Percentiles rank a stretch among this genome's conserved stretches.
Evolutionary conservation across 192 early-diverging fungal genomes (phyloP).

Genomic region (Backusella westeae): DNA sequence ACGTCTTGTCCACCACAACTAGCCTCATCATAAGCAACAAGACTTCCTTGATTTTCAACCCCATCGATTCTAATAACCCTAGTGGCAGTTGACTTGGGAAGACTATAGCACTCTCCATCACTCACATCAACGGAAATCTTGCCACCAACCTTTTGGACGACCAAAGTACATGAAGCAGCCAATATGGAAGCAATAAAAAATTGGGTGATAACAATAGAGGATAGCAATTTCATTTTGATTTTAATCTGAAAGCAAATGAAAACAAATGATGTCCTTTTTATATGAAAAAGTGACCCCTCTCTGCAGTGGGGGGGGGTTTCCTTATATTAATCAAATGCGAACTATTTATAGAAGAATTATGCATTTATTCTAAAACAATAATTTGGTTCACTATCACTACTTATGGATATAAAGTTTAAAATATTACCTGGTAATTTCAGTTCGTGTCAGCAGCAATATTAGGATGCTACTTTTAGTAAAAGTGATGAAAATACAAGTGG

Average conservation of each 20-base stretch:
- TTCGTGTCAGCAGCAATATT: neutral
- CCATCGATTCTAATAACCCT: neutral
- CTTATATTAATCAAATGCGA: neutral
- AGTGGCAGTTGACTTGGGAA: neutral
- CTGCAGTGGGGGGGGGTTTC: neutral
- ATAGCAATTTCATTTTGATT: neutral
- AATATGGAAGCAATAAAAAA: neutral
- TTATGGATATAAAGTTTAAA: neutral
- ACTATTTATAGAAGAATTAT: neutral
- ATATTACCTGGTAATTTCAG: neutral
- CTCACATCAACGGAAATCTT: neutral
- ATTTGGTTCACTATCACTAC: neutral
- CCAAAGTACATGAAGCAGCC: neutral
- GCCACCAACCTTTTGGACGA: neutral
- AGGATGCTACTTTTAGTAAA: too few species aligned
- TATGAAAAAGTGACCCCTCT: neutral
- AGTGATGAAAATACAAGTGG: too few species aligned
- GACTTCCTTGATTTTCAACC: neutral
- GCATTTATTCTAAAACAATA: neutral
- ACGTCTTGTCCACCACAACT: neutral
- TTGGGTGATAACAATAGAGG: neutral
- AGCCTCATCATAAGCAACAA: neutral
- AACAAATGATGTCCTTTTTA: neutral
- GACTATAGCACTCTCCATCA: neutral
- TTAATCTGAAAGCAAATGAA: neutral